Evolutionary conservation across 2,329 filamentous ascomycete species (phyloP).

Genomic region (Colletotrichum cuscutae): DNA sequence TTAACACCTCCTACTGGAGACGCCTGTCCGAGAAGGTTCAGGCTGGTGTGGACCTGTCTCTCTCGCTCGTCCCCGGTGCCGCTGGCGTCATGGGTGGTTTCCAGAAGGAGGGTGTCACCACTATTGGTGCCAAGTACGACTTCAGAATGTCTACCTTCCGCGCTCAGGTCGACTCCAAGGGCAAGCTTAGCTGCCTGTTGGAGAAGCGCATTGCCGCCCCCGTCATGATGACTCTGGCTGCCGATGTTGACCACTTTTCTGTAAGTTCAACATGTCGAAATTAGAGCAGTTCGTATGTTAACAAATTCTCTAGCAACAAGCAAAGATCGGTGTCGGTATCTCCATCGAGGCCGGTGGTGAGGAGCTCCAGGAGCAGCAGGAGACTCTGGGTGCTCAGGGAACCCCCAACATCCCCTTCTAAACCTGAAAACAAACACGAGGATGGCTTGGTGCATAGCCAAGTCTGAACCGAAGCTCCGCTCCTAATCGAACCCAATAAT

Average conservation of each 20-base stretch:
- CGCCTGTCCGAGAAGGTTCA: conserved; percentile 94
- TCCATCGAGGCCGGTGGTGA: conserved; percentile 88
- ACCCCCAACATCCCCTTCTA: conserved; percentile 74
- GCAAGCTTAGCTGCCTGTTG: conserved; percentile 90
- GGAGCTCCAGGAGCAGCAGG: conserved; percentile 88
- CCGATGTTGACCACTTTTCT: conserved; percentile 95
- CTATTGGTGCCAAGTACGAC: conserved; percentile 96
- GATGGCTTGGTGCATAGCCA: conserved; percentile 18
- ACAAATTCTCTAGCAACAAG: conserved; percentile 76
- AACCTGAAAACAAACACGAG: conserved; percentile 36
- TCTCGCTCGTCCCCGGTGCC: conserved; percentile 77
- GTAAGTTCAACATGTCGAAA: conserved; percentile 64
- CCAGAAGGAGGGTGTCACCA: conserved; percentile 88
- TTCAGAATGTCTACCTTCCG: conserved; percentile 96
- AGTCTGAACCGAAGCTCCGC: conserved; percentile 37
- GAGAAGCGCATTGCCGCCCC: conserved; percentile 96
- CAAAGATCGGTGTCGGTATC: conserved; percentile 94
- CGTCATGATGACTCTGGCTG: conserved; percentile 93
- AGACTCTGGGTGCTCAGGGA: conserved; percentile 64
- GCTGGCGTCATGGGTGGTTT: conserved; percentile 80
- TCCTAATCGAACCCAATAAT: conserved; percentile 37
- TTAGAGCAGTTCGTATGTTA: conserved; percentile 37
- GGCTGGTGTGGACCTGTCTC: conserved; percentile 93
- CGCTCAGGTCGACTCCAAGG: conserved; percentile 93
- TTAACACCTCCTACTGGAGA: conserved; percentile 95